Conservation (phyloP, 352 stramenopile species). For the Phytophthora citricola region DNA sequence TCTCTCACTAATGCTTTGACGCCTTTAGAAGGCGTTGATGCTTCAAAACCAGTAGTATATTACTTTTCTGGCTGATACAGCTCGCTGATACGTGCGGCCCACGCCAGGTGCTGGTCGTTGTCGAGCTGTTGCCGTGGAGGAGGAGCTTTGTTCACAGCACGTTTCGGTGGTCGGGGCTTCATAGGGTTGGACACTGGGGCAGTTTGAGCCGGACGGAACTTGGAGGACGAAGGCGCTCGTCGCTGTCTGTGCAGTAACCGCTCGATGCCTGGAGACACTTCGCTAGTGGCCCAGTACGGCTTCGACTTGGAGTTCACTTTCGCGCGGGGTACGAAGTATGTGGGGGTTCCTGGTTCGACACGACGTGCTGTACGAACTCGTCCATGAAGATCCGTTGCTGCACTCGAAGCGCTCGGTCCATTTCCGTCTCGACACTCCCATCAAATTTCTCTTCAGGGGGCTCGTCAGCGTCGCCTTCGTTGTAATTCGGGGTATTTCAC, state of each 20-base stretch:
- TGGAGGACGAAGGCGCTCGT: slow-evolving; percentile 17
- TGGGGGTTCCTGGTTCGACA: slow-evolving; percentile 19
- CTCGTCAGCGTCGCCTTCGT: slow-evolving; percentile 20
- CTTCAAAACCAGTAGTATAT: slow-evolving; percentile 5
- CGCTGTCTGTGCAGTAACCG: slow-evolving; percentile 33
- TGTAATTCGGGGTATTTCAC: slow-evolving; percentile 14
- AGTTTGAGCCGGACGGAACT: slow-evolving; percentile 2
- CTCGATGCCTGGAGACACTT: slow-evolving; percentile 36
- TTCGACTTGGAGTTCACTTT: slow-evolving; percentile 6
- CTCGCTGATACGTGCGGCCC: slow-evolving; percentile 62
- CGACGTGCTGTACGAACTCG: slow-evolving; percentile 61
- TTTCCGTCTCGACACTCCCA: slow-evolving; percentile 21
- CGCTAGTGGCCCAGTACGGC: slow-evolving; percentile 28
- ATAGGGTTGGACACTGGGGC: slow-evolving; percentile 3
- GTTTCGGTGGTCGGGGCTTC: not conserved
- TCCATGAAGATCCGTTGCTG: slow-evolving; percentile 65
- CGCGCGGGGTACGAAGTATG: too few species aligned
- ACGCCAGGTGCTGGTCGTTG: slow-evolving; percentile 58
- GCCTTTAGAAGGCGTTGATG: not conserved
- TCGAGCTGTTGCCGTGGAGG: slow-evolving; percentile 28
- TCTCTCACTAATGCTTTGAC: not conserved
- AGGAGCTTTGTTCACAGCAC: slow-evolving; percentile 9
- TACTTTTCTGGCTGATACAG: slow-evolving; percentile 47
- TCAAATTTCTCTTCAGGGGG: slow-evolving; percentile 1
- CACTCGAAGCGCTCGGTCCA: slow-evolving; percentile 42